phyloP scores from a whole-genome alignment of 768 basidiomycete genomes.

The Mycena pura region DNA sequence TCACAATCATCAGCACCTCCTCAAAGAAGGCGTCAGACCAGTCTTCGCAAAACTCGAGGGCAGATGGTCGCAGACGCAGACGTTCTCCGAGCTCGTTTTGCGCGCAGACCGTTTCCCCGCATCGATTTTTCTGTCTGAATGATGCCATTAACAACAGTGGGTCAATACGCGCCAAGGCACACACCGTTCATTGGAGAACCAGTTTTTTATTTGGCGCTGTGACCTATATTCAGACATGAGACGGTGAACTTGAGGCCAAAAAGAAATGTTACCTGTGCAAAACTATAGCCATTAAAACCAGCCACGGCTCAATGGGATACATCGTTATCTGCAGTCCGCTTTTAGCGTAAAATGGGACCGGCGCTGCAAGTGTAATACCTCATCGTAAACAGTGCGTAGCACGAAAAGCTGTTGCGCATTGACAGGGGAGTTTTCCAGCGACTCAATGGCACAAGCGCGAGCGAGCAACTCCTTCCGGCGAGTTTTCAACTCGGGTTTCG shows the following conservation, averaged over 20 bases:
- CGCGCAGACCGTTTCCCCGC: slow-evolving; percentile 40
- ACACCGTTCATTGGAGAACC: slow-evolving; percentile 71
- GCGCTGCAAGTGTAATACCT: slow-evolving; percentile 40
- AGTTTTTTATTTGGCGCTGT: slow-evolving; percentile 60
- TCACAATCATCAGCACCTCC: slow-evolving; percentile 64
- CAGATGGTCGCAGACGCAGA: slow-evolving; percentile 55
- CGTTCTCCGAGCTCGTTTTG: slow-evolving; percentile 44
- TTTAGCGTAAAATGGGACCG: background rate
- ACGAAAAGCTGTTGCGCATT: slow-evolving; percentile 62
- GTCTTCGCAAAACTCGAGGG: slow-evolving; percentile 54
- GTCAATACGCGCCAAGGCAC: slow-evolving; percentile 38
- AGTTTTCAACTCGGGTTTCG: slow-evolving; percentile 21
- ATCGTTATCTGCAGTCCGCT: slow-evolving; percentile 44
- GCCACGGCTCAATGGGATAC: slow-evolving; percentile 69
- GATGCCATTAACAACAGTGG: slow-evolving; percentile 47
- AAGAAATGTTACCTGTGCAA: slow-evolving; percentile 52
- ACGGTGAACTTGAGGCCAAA: background rate
- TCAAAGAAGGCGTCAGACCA: slow-evolving; percentile 72
- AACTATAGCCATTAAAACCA: slow-evolving; percentile 62
- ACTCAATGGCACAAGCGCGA: slow-evolving; percentile 23
- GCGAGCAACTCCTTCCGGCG: slow-evolving; percentile 24
- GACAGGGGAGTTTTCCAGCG: slow-evolving; percentile 55
- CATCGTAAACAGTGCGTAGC: slow-evolving; percentile 67
- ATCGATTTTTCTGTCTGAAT: slow-evolving; percentile 42
- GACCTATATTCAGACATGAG: slow-evolving; percentile 6